These are phyloP conservation scores for Podospora didyma DNA, from an alignment of 495 filamentous ascomycete species.

Conservation along the genomic window DNA sequence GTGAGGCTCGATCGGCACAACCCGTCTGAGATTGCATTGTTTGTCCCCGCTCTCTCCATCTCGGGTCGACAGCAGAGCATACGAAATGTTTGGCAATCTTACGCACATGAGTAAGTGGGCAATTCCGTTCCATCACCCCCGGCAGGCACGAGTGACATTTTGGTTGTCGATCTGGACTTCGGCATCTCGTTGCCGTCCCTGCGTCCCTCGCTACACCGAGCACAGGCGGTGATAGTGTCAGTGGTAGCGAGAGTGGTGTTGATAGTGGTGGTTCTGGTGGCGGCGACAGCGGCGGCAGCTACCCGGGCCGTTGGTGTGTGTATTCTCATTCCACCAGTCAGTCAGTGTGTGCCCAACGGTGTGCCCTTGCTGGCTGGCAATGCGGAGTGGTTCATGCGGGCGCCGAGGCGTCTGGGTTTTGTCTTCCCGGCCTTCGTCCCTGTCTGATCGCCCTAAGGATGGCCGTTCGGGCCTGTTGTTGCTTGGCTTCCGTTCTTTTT, in stretches of 20 bases:
- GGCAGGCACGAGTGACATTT: background rate
- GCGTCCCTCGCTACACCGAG: no score
- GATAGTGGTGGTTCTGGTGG: no score
- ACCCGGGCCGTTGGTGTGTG: no score
- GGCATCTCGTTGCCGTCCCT: no score
- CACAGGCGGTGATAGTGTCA: no score
- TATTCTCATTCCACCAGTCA: no score
- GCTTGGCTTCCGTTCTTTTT: background rate
- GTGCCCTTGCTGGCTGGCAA: background rate
- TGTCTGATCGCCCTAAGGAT: conserved; percentile 20
- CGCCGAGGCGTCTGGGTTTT: background rate
- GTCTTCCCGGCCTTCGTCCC: conserved; percentile 2
- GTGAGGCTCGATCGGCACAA: background rate
- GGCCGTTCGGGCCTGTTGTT: background rate
- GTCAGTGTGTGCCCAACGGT: no score
- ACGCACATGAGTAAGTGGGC: conserved; percentile 30
- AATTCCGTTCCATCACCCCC: background rate
- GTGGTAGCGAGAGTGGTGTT: no score
- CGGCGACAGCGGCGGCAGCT: no score
- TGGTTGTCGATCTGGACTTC: no score
- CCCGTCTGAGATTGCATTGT: background rate
- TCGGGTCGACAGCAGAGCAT: background rate
- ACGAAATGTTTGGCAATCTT: conserved; percentile 33
- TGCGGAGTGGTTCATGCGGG: conserved; percentile 7
- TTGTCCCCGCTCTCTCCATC: background rate